Conservation (phyloP, 2,329 filamentous ascomycete genomes). For the Penicillium sp. region DNA sequence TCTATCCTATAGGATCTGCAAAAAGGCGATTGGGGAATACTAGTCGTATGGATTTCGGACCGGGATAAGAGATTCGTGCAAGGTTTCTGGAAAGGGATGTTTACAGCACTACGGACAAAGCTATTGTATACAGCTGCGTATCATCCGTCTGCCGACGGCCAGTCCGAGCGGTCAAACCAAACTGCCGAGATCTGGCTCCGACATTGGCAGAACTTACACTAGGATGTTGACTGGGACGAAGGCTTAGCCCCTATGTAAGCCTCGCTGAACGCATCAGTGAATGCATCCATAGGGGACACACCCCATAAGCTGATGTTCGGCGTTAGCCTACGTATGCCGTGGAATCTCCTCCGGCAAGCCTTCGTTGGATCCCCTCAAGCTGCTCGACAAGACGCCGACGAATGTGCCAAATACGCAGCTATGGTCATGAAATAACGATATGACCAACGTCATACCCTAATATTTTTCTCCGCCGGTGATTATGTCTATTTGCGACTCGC, state of each 20-base stretch:
- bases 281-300: not conserved
- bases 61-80: not conserved
- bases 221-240: not conserved
- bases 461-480: no score
- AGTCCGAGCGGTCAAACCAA: not conserved
- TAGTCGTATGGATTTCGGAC: not conserved
- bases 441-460: no score
- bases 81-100: not conserved
- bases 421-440: no score
- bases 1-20: no score
- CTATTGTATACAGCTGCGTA: not conserved
- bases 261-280: not conserved
- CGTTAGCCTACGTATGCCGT: no score
- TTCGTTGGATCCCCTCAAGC: no score
- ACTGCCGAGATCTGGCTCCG: slow-evolving; percentile 1
- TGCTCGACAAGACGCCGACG: no score
- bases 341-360: no score
- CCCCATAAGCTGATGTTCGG: no score
- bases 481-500: no score
- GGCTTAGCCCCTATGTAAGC: not conserved
- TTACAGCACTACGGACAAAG: not conserved
- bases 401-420: no score
- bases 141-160: not conserved
- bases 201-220: not conserved
- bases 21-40: no score